These are phyloP conservation scores for Perilla frutescens DNA, from an alignment of 257 asterid genomes.

Conservation along the genomic window DNA sequence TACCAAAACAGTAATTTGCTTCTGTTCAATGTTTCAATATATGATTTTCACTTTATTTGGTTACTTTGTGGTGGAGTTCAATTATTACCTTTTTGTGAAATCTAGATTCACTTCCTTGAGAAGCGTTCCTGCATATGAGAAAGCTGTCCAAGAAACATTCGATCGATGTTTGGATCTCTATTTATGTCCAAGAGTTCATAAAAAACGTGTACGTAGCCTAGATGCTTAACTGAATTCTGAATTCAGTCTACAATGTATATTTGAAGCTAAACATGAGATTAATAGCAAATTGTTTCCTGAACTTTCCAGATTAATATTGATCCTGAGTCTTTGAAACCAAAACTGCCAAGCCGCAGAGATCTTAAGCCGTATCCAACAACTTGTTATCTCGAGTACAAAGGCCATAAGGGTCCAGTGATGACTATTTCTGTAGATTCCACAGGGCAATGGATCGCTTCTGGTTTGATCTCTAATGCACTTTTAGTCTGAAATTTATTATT, in stretches of 20 bases:
- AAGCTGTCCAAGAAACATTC: constrained; percentile 79
- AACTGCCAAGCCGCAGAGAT: constrained; percentile 90
- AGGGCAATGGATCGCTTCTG: constrained; percentile 98
- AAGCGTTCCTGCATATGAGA: constrained; percentile 88
- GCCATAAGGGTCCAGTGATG: constrained; percentile 87
- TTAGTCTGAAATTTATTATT: constrained; percentile 20
- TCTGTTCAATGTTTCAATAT: constrained; percentile 21
- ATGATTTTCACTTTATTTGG: constrained; percentile 8
- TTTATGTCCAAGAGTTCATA: constrained; percentile 83
- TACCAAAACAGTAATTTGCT: constrained; percentile 71
- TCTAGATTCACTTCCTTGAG: constrained; percentile 75
- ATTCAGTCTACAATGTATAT: constrained; percentile 1
- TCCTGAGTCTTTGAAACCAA: constrained; percentile 94
- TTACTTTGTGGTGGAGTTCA: constrained; percentile 8
- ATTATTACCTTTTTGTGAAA: constrained; percentile 23
- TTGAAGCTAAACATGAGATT: constrained; percentile 12
- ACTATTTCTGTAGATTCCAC: constrained; percentile 78
- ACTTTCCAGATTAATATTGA: constrained; percentile 83
- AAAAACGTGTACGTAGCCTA: constrained; percentile 75
- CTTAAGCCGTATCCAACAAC: constrained; percentile 90
- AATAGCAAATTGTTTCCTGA: constrained; percentile 9
- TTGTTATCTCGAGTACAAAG: constrained; percentile 95
- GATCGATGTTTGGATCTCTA: constrained; percentile 97
- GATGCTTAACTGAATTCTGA: constrained; percentile 11
- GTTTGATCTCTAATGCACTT: constrained; percentile 46